Evolutionary conservation across 352 stramenopile genomes (phyloP).

Genomic region (Pythium volutum): DNA sequence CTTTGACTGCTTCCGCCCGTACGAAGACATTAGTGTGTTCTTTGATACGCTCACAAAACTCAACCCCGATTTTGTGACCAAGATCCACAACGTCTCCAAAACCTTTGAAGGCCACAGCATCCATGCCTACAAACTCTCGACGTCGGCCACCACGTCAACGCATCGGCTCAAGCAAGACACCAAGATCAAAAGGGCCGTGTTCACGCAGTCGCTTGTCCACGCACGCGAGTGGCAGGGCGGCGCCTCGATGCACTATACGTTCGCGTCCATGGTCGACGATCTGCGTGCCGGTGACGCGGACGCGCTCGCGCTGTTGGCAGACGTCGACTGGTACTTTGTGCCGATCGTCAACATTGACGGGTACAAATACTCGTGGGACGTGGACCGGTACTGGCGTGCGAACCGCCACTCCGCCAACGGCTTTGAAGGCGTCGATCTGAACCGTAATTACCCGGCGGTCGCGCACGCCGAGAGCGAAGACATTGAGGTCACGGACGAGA

Average conservation of each 20-base stretch:
- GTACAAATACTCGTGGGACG: slow-evolving; percentile 10
- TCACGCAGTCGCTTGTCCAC: slow-evolving; percentile 28
- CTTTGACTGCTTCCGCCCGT: slow-evolving; percentile 34
- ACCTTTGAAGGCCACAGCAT: slow-evolving; percentile 23
- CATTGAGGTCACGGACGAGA: background rate
- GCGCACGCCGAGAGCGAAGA: slow-evolving; percentile 21
- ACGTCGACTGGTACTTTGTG: slow-evolving; percentile 36
- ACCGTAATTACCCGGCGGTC: slow-evolving; percentile 29
- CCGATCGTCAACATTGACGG: slow-evolving; percentile 35
- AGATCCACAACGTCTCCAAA: slow-evolving; percentile 25
- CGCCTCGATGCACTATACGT: slow-evolving; percentile 17
- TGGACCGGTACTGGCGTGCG: slow-evolving; percentile 31
- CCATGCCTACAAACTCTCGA: slow-evolving; percentile 30
- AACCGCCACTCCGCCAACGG: slow-evolving; percentile 20
- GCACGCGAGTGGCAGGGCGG: slow-evolving; percentile 31
- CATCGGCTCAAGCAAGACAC: too few species aligned
- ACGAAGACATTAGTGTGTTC: slow-evolving; percentile 27
- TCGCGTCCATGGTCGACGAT: slow-evolving; percentile 26
- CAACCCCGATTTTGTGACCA: slow-evolving; percentile 28
- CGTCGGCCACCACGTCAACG: slow-evolving; percentile 1
- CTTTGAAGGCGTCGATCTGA: slow-evolving; percentile 27
- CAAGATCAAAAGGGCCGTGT: background rate
- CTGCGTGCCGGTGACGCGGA: slow-evolving; percentile 9
- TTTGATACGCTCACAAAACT: slow-evolving; percentile 21
- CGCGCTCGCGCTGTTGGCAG: slow-evolving; percentile 17